Base-by-base conservation (phyloP, 164 flowering plant genomes). In the Piper betle region DNA sequence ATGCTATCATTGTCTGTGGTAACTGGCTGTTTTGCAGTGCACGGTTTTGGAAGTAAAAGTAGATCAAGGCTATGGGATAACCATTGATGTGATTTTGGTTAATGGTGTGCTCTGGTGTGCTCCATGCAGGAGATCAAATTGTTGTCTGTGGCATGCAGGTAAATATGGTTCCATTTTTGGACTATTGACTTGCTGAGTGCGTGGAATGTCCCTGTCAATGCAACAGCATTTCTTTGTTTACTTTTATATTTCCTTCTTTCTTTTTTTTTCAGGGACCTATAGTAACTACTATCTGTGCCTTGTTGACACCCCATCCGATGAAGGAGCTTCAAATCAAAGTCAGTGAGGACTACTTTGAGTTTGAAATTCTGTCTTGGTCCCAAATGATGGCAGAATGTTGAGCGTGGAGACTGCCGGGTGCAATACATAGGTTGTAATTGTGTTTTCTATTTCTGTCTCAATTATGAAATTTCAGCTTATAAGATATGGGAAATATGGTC, bases 11-110 rank as follows among this genome's bases (percentile, higher is more conserved):
- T 18, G 11, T 54, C 4, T 54, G 8, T 10, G 33, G 33, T 4
- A 18, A 54, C 18, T 54, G n/a, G 64, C 58, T 74, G 55, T 60
- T 58, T 55, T 39, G 53, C 82, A 94, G 99, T 94, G 99, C 75
- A 94, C 97, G 16, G 99, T 94, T 37, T 76, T 94, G 81, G 99
- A 94, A 75, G 99, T 94, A 65, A 94, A 94, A 74, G 99, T 91
- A 58, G 63, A 91, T 70, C 97, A 88, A 80, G 99, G 99, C 64
- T 90, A 82, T 59, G 99, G 99, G 62, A 94, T 97, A 66, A 94
- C 97, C 42, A 88, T 94, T 66, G 99, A 94, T 84, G 99, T 94
- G 64, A 90, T 94, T 40, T 73, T 94, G 39, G 96, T 94, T 11
- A 94, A 94, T 77, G 99, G 99, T 39, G 80, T 91, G 70, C n/a